These are phyloP conservation scores for Solanum hybrid DNA, from an alignment of 305 asterid genomes.

Conservation along the genomic window DNA sequence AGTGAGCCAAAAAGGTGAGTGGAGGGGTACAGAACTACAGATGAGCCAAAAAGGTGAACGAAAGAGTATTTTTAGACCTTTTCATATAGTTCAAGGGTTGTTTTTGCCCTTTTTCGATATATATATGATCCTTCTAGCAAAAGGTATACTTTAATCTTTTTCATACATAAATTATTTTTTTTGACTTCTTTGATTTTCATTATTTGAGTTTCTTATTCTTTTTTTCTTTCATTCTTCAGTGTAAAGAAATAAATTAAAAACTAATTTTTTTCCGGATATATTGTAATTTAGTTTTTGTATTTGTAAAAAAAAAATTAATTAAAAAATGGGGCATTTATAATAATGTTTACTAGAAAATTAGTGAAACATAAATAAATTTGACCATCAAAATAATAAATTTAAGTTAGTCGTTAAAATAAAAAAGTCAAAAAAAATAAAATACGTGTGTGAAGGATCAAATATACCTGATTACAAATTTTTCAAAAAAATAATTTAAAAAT, in stretches of 20 bases:
- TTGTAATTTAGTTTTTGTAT: background rate
- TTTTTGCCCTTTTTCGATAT: too few relatives aligned
- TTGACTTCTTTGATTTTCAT: background rate
- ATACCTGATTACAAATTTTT: background rate
- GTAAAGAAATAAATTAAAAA: background rate
- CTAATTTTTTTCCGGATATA: background rate
- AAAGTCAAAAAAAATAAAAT: too few relatives aligned
- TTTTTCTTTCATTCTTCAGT: background rate
- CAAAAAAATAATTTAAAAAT: background rate
- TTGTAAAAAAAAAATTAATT: too few relatives aligned
- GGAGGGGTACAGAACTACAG: too few relatives aligned
- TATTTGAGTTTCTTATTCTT: background rate
- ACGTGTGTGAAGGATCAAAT: background rate
- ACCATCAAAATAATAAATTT: background rate
- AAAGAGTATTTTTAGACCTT: too few relatives aligned
- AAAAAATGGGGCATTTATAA: background rate
- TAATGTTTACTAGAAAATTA: background rate
- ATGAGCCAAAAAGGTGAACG: too few relatives aligned
- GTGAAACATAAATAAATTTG: background rate
- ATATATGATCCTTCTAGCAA: background rate
- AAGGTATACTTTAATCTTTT: background rate
- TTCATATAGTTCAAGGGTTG: too few relatives aligned
- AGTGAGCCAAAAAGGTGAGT: too few relatives aligned
- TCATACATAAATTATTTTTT: background rate
- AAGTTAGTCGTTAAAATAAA: too few relatives aligned